Conservation (phyloP, 2,329 filamentous ascomycete genomes). For the Hypomyces perniciosus region DNA sequence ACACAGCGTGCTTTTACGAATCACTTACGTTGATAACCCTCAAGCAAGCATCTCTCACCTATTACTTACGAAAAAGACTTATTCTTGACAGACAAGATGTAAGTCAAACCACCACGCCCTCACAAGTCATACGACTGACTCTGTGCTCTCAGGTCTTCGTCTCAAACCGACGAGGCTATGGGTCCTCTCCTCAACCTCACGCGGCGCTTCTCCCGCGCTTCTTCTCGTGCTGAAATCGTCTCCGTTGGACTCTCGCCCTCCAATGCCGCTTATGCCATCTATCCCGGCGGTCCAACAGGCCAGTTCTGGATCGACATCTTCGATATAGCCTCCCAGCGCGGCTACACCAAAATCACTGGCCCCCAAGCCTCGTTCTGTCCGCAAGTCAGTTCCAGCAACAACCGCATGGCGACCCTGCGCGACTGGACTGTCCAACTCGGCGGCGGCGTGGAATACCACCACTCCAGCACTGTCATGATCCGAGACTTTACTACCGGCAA, state of each 20-base stretch:
- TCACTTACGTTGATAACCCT: too few relatives aligned
- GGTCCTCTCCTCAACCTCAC: constrained; percentile 17
- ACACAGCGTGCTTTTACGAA: neutral
- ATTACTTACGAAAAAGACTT: too few relatives aligned
- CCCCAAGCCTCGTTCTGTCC: constrained; percentile 26
- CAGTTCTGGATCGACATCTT: constrained; percentile 34
- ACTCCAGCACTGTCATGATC: constrained; percentile 25
- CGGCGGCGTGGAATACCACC: constrained; percentile 25
- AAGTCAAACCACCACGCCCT: constrained; percentile 3
- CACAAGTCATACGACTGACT: neutral
- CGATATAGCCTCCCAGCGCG: constrained; percentile 21
- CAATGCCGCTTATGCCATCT: constrained; percentile 25
- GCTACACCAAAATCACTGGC: constrained; percentile 27
- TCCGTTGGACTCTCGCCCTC: constrained; percentile 26
- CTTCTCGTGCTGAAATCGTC: constrained; percentile 27
- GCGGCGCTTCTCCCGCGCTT: constrained; percentile 23
- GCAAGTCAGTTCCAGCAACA: constrained; percentile 5
- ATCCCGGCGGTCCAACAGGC: constrained; percentile 22
- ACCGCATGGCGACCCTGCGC: constrained; percentile 24
- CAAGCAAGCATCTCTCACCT: neutral
- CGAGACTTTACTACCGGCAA: constrained; percentile 27
- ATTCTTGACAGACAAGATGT: neutral
- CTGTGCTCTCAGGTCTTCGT: neutral
- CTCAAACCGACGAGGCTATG: neutral
- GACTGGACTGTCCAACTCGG: constrained; percentile 26